Evolutionary conservation across 768 basidiomycete species (phyloP), one percentile per base, ranked within the genome.

Genomic region (Calocera cornea): DNA sequence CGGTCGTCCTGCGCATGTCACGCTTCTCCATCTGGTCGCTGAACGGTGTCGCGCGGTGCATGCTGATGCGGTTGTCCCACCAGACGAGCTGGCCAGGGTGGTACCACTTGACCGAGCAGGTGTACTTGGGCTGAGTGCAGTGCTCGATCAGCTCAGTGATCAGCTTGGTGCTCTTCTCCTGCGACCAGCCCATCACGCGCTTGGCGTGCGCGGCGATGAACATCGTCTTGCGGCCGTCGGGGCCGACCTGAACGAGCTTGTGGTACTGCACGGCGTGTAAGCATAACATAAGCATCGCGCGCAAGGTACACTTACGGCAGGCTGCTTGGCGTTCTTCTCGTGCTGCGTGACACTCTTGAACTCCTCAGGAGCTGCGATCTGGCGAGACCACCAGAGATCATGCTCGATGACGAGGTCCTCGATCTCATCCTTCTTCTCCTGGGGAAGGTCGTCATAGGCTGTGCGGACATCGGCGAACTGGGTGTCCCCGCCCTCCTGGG

Each of bases 401-500:
- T 74, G 72, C 41, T 71, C 70, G 66, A 69, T 67, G 24, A 72
- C 67, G 19, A 69, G 27, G n/a, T 67, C 69, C 38, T 69, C 65
- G 47, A 72, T 29, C 34, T 69, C 34, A 17, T 65, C 65, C 66
- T 74, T 75, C 64, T 69, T 71, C 69, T 71, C 72, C 22, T 73
- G 67, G 3, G 73, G 70, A 1, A 75, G 69, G 49, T 74, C 73
- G 47, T 68, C 66, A 64, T 72, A 75, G 0, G 75, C 73, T 1
- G 69, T 67, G 12, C 74, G 69, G 1, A 73, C 66, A 66, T 75
- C 74, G 65, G 70, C 68, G 40, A 71, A 75, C 68, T 71, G 70
- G n/a, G 75, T 76, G 41, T 72, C 69, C 29, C 75, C 75, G n/a
- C 73, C 75, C 5, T 68, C 67, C 7, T 69, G 68, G 11, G 75